Base-by-base conservation (phyloP, 176 grass and related monocot genomes). In the Carex scoparia region DNA sequence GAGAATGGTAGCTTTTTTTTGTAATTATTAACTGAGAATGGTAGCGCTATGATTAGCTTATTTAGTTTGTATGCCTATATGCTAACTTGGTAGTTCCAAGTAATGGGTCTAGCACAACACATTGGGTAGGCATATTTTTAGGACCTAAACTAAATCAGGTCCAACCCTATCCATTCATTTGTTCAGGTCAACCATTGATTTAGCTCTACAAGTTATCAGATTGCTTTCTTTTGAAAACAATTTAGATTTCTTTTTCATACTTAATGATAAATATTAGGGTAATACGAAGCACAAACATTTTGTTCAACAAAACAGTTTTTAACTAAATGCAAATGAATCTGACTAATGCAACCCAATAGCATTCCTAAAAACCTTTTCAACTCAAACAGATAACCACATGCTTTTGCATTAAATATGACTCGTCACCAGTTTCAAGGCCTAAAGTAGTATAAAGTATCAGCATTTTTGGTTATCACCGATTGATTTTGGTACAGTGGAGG, bases 401-500 rank as follows among this genome's bases (percentile, higher is more conserved):
- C 23, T 65, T 65, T 42, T 8, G 3, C 38, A 9, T 75, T 12
- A 49, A 71, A 0, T 48, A 75, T 13, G 4, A 11, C 70, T 2
- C 9, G n/a, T 28, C 46, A 16, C n/a, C 19, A 23, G 10, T 78
- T 78, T 78, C 28, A 1, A 33, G 74, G 51, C 28, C 49, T 78
- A 32, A 78, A 48, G 10, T 48, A 48, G 46, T 1, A 48, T 48
- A 49, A 49, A 49, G 48, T 49, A 49, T 49, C 48, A 49, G 48
- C 48, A 51, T 51, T 51, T 51, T 10, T 54, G 19, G 5, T 30
- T 75, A 53, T 75, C 37, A 42, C 60, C 16, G 16, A 82, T 65
- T 82, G 61, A 28, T 65, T 82, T 32, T 79, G 67, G 32, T 12
- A 46, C 87, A 99, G 97, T 99, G 84, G 93, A 96, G 91, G 97